phyloP scores from a whole-genome alignment of 768 basidiomycete genomes.

The Auriculariales sp. region DNA sequence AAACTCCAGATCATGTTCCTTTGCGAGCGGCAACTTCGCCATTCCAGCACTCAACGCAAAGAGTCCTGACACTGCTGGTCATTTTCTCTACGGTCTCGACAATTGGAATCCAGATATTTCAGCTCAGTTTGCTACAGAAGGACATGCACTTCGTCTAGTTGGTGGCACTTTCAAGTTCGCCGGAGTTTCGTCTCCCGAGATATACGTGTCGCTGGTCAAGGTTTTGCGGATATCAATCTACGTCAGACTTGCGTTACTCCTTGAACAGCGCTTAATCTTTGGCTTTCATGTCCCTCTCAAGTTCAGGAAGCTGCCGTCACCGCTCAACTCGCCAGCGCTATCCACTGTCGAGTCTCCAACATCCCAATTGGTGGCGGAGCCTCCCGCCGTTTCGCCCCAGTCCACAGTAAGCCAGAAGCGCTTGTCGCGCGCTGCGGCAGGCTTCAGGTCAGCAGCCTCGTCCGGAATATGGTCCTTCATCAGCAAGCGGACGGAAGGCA shows the following conservation, averaged over 20 bases:
- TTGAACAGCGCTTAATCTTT: slow-evolving; percentile 43
- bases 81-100: slow-evolving; percentile 33
- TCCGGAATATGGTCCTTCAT: slow-evolving; percentile 22
- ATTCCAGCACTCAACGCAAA: slow-evolving; percentile 20
- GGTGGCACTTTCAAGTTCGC: slow-evolving; percentile 49
- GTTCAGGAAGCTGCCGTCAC: slow-evolving; percentile 16
- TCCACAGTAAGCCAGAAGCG: slow-evolving; percentile 1
- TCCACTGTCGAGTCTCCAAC: not conserved
- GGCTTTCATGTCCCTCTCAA: slow-evolving; percentile 35
- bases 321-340: not conserved
- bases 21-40: slow-evolving; percentile 25
- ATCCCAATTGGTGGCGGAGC: not conserved
- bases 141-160: slow-evolving; percentile 25
- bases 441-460: slow-evolving; percentile 9
- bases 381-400: too few relatives aligned
- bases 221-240: slow-evolving; percentile 40
- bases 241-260: slow-evolving; percentile 38
- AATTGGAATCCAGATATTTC: slow-evolving; percentile 33
- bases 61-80: slow-evolving; percentile 12
- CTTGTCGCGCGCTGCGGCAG: slow-evolving; percentile 7
- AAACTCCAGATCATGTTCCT: slow-evolving; percentile 28
- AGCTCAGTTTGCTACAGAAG: slow-evolving; percentile 4
- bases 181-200: slow-evolving; percentile 26
- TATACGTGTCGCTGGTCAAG: slow-evolving; percentile 29
- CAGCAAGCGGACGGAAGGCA: slow-evolving; percentile 20